These are phyloP conservation scores for Clarkia xantiana DNA, from an alignment of 345 rosid species.

Conservation along the genomic window DNA sequence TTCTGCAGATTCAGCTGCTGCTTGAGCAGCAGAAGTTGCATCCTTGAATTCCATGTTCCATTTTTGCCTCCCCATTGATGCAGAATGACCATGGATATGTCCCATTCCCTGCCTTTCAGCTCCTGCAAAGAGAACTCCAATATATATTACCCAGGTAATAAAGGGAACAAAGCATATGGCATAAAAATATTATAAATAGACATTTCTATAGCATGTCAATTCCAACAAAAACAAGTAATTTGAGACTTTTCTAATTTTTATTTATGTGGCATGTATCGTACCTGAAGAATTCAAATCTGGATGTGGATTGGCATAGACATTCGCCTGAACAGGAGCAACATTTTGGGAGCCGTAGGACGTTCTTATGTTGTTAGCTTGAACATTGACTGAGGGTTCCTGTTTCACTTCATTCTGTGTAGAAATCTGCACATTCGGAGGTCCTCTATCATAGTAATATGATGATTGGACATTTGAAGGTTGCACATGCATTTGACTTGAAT, in stretches of 20 bases:
- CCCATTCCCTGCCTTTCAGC: slow-evolving; percentile 22
- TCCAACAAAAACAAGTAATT: neutral
- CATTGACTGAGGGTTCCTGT: slow-evolving; percentile 5
- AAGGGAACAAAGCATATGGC: neutral
- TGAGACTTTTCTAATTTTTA: neutral
- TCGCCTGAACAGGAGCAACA: slow-evolving; percentile 4
- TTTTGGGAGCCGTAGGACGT: slow-evolving; percentile 21
- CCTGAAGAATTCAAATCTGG: slow-evolving; percentile 7
- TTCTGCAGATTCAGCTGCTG: slow-evolving; percentile 97
- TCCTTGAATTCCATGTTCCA: slow-evolving; percentile 70
- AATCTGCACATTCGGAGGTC: slow-evolving; percentile 12
- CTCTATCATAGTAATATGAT: slow-evolving; percentile 13
- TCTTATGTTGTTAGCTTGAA: slow-evolving; percentile 17
- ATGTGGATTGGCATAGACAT: slow-evolving; percentile 4
- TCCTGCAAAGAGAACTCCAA: slow-evolving; percentile 18
- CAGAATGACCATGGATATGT: slow-evolving; percentile 20
- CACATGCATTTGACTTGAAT: slow-evolving; percentile 13
- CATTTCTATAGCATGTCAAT: neutral
- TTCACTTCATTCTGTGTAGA: slow-evolving; percentile 11
- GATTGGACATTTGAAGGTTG: slow-evolving; percentile 25
- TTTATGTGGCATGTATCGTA: neutral
- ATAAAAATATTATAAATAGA: neutral
- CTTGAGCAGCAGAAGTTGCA: slow-evolving; percentile 84
- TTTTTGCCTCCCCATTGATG: slow-evolving; percentile 21
- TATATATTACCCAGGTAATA: neutral